Evolutionary conservation across 768 basidiomycete genomes (phyloP).

Genomic region (Leccinum rimulosum): DNA sequence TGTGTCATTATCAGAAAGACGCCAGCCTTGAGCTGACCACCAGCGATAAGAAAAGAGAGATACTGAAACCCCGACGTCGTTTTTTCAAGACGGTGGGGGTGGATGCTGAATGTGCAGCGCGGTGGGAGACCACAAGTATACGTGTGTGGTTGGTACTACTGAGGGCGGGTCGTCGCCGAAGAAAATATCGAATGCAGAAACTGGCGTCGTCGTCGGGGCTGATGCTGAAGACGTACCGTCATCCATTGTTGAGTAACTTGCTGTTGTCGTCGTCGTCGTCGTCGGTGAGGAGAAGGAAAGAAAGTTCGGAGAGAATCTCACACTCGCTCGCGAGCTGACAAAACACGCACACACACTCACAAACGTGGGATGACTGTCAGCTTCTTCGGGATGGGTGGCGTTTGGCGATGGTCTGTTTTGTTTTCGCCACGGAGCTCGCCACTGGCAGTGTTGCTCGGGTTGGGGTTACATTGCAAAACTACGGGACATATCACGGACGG

Average conservation of each 20-base stretch:
- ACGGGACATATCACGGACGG: conserved; percentile 21
- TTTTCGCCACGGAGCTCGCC: too few relatives aligned
- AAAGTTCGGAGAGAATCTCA: neutral
- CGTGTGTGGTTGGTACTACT: conserved; percentile 29
- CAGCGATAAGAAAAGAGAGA: conserved; percentile 14
- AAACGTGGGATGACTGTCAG: neutral
- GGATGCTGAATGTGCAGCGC: conserved; percentile 27
- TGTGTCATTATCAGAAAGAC: conserved; percentile 14
- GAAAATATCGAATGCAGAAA: conserved; percentile 43
- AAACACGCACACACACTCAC: conserved; percentile 22
- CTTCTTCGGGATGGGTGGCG: conserved; percentile 8
- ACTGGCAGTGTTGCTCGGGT: too few relatives aligned
- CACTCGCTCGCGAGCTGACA: neutral
- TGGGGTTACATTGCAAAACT: too few relatives aligned
- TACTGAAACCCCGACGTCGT: conserved; percentile 27
- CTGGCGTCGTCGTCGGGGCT: conserved; percentile 62
- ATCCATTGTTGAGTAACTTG: conserved; percentile 45
- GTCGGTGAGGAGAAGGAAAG: conserved; percentile 1
- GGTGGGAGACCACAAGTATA: conserved; percentile 30
- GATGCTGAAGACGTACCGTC: conserved; percentile 85
- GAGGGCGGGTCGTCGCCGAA: conserved; percentile 35
- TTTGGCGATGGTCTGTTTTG: too few relatives aligned
- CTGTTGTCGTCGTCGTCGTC: conserved; percentile 20
- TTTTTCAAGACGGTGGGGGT: conserved; percentile 17
- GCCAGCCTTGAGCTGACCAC: conserved; percentile 37